Base-by-base conservation (phyloP, 2,329 filamentous ascomycete genomes). In the Stachybotrys chlorohalonatus region DNA sequence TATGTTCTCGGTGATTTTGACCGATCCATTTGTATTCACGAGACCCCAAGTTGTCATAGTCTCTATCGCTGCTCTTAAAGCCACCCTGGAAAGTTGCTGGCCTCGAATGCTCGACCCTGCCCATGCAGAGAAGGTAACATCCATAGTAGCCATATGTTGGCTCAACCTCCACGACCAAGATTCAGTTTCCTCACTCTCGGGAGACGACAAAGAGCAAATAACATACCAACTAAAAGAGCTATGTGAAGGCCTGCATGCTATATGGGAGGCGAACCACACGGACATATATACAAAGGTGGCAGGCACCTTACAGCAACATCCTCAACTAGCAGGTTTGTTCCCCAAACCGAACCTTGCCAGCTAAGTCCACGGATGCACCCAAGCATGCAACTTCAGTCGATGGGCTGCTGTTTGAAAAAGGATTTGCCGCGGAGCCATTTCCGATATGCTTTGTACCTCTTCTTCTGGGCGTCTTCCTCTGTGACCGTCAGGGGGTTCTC, bases 371-470 rank as follows among this genome's bases (percentile, higher is more conserved):
- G 36, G 8, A 42, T 42, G 9, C 8, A 42, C 13, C 8, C 13
- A 42, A 9, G 8, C 36, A 42, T 42, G 48, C 16, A 31, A 7
- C 56, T 62, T 72, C 73, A 82, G 58, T 82, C 80, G 53, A 82
- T 76, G 49, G 86, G 83, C 69, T 86, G 84, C 77, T 96, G 92
- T 73, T 97, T 97, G 70, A 97, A 97, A 64, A 97, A 80, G 64
- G 90, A 96, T 75, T 96, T 97, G 16, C 93, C 93, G 58, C 85
- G 82, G 66, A 99, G 76, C 93, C 94, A 99, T 72, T 96, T 95
- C 64, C 86, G 77, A 72, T 99, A 99, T 9, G 92, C 89, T 73
- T 96, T 97, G 71, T 99, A 99, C 62, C 94, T 79, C 79, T 97
- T 96, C 80, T 95, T 97, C 47, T 81, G 80, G 49, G 85, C 80